Percentiles rank a stretch among this genome's conserved stretches.
phyloP scores from a whole-genome alignment of 345 rosid genomes.

The Eucalyptus microcorys region DNA sequence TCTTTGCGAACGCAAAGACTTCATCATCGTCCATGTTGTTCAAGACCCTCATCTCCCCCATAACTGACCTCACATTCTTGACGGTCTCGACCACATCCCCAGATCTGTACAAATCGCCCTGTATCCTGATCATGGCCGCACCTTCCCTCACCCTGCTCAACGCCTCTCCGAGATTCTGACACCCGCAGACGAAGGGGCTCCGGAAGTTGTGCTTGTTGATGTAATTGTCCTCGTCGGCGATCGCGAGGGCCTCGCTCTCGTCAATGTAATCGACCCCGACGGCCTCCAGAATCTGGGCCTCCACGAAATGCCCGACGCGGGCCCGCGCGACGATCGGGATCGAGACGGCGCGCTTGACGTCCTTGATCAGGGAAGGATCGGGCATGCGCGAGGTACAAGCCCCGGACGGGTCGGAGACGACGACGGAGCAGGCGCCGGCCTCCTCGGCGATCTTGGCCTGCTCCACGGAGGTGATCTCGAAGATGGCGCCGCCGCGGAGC shows the following conservation, averaged over 20 bases:
- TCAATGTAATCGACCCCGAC: slow-evolving; percentile 42
- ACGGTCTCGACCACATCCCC: slow-evolving; percentile 19
- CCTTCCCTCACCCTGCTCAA: slow-evolving; percentile 28
- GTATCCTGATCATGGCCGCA: slow-evolving; percentile 26
- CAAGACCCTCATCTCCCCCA: slow-evolving; percentile 26
- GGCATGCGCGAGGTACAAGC: slow-evolving; percentile 40
- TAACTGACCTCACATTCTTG: slow-evolving; percentile 16
- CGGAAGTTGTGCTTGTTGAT: slow-evolving; percentile 36
- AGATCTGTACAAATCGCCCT: slow-evolving; percentile 7
- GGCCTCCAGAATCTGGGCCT: slow-evolving; percentile 58
- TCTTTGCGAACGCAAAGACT: slow-evolving; percentile 39
- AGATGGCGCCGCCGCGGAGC: slow-evolving; percentile 54
- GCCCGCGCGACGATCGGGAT: slow-evolving; percentile 49
- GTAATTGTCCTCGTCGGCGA: slow-evolving; percentile 35
- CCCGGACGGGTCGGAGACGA: slow-evolving; percentile 26
- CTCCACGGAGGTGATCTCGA: slow-evolving; percentile 26
- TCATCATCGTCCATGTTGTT: slow-evolving; percentile 45
- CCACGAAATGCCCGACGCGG: slow-evolving; percentile 58
- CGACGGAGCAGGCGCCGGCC: slow-evolving; percentile 53
- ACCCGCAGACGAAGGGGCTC: slow-evolving; percentile 31
- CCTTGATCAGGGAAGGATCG: slow-evolving; percentile 36
- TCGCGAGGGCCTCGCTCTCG: slow-evolving; percentile 41
- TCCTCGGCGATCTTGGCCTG: slow-evolving; percentile 60
- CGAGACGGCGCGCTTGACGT: slow-evolving; percentile 36
- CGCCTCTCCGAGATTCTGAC: slow-evolving; percentile 27